Base-by-base conservation (phyloP, 2,329 filamentous ascomycete species). In the Pezicula rhizophila region DNA sequence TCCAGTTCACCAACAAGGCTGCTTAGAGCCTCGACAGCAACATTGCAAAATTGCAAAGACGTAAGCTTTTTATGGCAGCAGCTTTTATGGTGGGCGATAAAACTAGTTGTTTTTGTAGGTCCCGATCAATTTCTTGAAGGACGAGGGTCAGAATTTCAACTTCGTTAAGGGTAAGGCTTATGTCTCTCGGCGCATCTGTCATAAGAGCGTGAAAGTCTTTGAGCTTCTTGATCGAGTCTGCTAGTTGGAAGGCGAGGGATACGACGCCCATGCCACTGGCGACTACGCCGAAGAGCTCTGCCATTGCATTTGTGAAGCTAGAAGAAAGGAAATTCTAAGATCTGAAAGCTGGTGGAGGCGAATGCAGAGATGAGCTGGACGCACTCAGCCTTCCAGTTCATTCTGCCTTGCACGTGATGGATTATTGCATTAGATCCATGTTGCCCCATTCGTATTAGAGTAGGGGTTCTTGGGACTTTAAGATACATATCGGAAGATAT, bases 61-160 rank as follows among this genome's bases (percentile, higher is more conserved):
- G 23, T 23, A 23, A 23, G 23, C 23, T 31, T 31, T 15, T 15
- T 20, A 17, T 71, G 20, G 68, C 70, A 54, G 68, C 70, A 47
- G 65, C 66, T 1, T 25, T 41, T 10, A 46, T 52, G 5, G 52
- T 50, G 33, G 53, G 51, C 43, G 50, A 50, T 10, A 42, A 15
- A 41, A 47, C 42, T 8, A 51, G 8, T 17, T 45, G 23, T 10
- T 44, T 14, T n/a, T 47, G 39, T 18, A 45, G 44, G 15, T 39
- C 40, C 10, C 38, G 20, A 25, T 48, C 45, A 17, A 49, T 43
- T 18, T 39, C 42, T 41, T 46, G 45, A 8, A 53, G 41, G 15
- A 53, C 39, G 12, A 46, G 15, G 25, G 38, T 46, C 10, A 53
- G 31, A 2, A 45, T 42, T 23, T 53, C 46, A 7, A 51, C 26